phyloP scores from a whole-genome alignment of 768 basidiomycete genomes.

The Termitomyces sp. region DNA sequence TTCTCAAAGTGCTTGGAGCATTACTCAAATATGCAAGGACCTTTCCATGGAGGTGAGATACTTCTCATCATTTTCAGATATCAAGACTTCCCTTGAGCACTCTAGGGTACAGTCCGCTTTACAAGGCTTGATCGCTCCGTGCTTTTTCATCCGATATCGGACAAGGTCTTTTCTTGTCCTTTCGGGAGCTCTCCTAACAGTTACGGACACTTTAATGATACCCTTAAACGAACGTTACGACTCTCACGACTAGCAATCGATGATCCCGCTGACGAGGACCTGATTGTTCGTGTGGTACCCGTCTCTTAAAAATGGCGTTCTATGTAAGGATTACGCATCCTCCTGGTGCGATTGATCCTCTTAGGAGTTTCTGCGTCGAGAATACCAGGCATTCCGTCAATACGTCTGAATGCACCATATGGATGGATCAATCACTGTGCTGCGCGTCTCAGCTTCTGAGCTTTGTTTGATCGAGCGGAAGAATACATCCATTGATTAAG shows the following conservation, averaged over 20 bases:
- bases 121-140: conserved; percentile 37
- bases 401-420: conserved; percentile 6
- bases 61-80: conserved; percentile 12
- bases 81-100: conserved; percentile 20
- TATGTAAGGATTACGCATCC: conserved; percentile 7
- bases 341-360: not conserved
- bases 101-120: conserved; percentile 32
- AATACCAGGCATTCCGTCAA: conserved; percentile 11
- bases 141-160: conserved; percentile 16
- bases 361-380: not conserved
- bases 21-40: conserved; percentile 60
- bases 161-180: conserved; percentile 23
- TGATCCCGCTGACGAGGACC: conserved; percentile 17
- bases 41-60: conserved; percentile 54
- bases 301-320: conserved; percentile 2
- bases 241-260: conserved; percentile 24
- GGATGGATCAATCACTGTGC: conserved; percentile 6
- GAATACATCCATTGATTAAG: conserved; percentile 3
- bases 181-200: conserved; percentile 22
- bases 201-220: conserved; percentile 25
- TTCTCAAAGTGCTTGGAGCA: conserved; percentile 67
- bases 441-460: conserved; percentile 7
- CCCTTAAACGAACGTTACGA: conserved; percentile 26
- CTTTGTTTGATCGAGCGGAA: conserved; percentile 14
- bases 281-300: conserved; percentile 11